Conservation (phyloP, 2,329 filamentous ascomycete species). For the Clonostachys solani region DNA sequence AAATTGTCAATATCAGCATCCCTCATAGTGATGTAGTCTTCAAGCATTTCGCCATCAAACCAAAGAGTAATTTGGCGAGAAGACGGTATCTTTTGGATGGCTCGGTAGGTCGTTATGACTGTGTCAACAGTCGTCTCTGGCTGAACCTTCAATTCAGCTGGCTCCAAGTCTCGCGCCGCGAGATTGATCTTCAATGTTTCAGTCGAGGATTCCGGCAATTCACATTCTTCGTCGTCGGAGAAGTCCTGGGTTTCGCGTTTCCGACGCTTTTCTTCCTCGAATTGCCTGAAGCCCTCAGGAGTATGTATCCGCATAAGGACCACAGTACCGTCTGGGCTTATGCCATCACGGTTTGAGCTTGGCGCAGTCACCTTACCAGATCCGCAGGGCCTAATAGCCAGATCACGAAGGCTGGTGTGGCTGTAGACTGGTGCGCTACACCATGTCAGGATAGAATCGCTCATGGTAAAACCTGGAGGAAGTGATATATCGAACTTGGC, state of each 20-base stretch:
- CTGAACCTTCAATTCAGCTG: conserved; percentile 45
- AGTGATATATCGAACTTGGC: no score
- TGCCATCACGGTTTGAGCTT: conserved; percentile 34
- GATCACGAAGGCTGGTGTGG: conserved; percentile 65
- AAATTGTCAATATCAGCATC: conserved; percentile 71
- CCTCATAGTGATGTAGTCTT: conserved; percentile 53
- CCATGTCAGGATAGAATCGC: conserved; percentile 74
- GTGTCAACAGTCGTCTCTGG: conserved; percentile 55
- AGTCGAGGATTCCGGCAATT: conserved; percentile 5
- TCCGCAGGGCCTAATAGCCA: conserved; percentile 52
- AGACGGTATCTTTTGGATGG: conserved; percentile 41
- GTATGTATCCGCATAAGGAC: no score
- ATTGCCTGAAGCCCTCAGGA: conserved; percentile 3
- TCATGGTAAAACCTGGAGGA: no score
- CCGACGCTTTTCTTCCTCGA: conserved; percentile 41
- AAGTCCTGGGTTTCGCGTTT: conserved; percentile 34
- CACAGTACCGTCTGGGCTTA: conserved; percentile 38
- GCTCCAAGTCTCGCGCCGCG: conserved; percentile 44
- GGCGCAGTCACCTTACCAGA: conserved; percentile 22
- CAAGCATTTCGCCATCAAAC: conserved; percentile 73
- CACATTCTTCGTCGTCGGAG: conserved; percentile 22
- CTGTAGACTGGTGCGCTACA: conserved; percentile 68
- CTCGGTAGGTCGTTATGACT: conserved; percentile 59
- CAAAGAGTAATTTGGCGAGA: conserved; percentile 55
- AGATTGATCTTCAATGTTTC: conserved; percentile 42